phyloP scores from a whole-genome alignment of 2,329 filamentous ascomycete genomes.

The Sporothrix protearum region DNA sequence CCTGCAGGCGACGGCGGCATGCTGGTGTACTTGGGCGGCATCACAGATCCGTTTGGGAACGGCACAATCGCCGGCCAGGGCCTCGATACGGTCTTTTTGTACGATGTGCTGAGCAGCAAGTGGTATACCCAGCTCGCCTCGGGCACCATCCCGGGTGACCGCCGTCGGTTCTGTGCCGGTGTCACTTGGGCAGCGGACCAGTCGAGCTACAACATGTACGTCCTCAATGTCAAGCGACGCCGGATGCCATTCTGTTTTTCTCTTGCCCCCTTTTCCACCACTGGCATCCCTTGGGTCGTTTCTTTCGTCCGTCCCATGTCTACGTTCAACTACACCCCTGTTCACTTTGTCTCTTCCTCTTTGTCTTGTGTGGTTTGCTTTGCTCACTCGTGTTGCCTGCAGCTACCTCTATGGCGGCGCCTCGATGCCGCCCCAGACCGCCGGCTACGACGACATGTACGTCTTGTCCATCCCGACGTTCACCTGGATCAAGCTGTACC shows the following conservation, averaged over 20 bases:
- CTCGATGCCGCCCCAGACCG: slow-evolving; percentile 44
- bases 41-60: slow-evolving; percentile 47
- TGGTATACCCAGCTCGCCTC: slow-evolving; percentile 59
- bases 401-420: slow-evolving; percentile 62
- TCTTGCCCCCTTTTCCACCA: no score
- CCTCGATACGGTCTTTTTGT: slow-evolving; percentile 54
- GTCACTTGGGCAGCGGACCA: slow-evolving; percentile 56
- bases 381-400: neutral
- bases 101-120: slow-evolving; percentile 56
- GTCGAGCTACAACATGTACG: slow-evolving; percentile 63
- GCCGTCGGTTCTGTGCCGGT: slow-evolving; percentile 60
- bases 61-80: slow-evolving; percentile 45
- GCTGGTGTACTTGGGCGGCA: slow-evolving; percentile 60
- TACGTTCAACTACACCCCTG: neutral
- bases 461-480: slow-evolving; percentile 61
- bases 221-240: neutral
- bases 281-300: no score
- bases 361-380: neutral
- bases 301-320: neutral
- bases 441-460: slow-evolving; percentile 60
- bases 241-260: neutral
- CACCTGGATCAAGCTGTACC: slow-evolving; percentile 58
- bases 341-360: neutral
- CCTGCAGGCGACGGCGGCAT: slow-evolving; percentile 58
- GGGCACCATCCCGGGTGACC: slow-evolving; percentile 49